Base-by-base conservation (phyloP, 2,329 filamentous ascomycete genomes). In the Verticillium tricorpus region DNA sequence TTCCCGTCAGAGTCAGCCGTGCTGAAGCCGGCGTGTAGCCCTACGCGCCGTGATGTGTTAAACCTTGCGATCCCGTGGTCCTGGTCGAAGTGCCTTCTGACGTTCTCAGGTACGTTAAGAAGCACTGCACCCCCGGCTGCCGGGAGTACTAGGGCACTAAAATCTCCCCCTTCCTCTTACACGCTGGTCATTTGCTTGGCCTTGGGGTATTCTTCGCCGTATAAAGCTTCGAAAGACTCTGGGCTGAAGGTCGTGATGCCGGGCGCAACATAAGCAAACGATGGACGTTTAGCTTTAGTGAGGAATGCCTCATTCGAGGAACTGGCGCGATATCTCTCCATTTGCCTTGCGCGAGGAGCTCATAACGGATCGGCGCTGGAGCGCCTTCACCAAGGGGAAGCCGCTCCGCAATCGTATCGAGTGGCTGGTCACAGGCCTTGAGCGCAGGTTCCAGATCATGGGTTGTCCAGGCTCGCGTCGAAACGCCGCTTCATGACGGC, bases 201-300 rank as follows among this genome's bases (percentile, higher is more conserved):
- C 34, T 71, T 68, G 2, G 76, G 77, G 28, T 79, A 75, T 0
- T 74, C 72, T 1, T 67, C 62, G 57, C 77, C 75, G 54, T 64
- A 60, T 0, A 67, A 62, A 1, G 70, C 65, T 32, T 70, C 60
- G 39, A 76, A 70, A 1, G 67, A 19, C 32, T 35, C 56, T 8
- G 56, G 31, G 17, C 28, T 57, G 19, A 57, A 57, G 8, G 56
- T 37, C 2, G 32, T 57, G 32, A 57, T 22, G 14, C 56, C 56
- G 1, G 56, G 56, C 5, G 56, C 56, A 12, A 57, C 56, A 22
- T 17, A 32, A 2, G 34, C n/a, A 15, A 57, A 57, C 2, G 56
- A 57, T 25, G 56, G 56, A 17, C 56, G 31, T 25, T 19, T 39
- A 2, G 56, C 56, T 32, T 32, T 57, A 5, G 15, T 39, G 14